Evolutionary conservation across 1,284 basidiomycete species (phyloP), one percentile per base, ranked within the genome.

Genomic region (Rugosomyces carneus): DNA sequence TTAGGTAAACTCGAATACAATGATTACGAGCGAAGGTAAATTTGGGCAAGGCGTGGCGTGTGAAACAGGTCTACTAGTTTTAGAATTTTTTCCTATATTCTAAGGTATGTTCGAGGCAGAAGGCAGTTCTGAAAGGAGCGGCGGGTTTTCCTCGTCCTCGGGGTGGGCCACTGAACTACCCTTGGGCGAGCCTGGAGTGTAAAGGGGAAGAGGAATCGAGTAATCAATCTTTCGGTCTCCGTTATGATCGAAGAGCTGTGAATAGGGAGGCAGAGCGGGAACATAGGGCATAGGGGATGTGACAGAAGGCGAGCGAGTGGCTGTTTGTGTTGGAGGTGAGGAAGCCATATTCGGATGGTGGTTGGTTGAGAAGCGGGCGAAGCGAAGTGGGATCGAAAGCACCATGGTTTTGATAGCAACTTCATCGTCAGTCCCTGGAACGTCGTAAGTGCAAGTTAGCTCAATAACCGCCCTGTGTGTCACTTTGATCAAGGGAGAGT

Each of bases 211-310:
- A 9, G 81, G 84, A n/a, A 65, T 63, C 11, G 73, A 76, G 52
- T 78, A 73, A 55, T 89, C 84, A 37, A 84, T 69, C 62, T 78
- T 84, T 42, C 74, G 71, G 47, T 86, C 79, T 15, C 88, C 87
- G 54, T 86, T 84, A 18, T 70, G 57, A 56, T 89, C 66, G 62
- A 80, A 90, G 15, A 90, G 70, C 49, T 87, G 82, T 1, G 82
- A 85, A 58, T 90, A 90, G 3, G 81, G 73, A 1, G 87, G 88
- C 11, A 89, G 75, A 21, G 60, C 63, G 9, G 66, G 65, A 5
- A 68, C 55, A 49, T n/a, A n/a, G 7, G 64, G 44, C 18, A 55
- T 37, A 13, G 53, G 37, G 19, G 49, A 49, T 20, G 55, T 48
- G 32, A 55, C 49, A 13, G 58, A 53, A 20, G 53, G 50, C 19